Conservation (phyloP, 352 stramenopile genomes). For the Peronosclerospora sorghi region DNA sequence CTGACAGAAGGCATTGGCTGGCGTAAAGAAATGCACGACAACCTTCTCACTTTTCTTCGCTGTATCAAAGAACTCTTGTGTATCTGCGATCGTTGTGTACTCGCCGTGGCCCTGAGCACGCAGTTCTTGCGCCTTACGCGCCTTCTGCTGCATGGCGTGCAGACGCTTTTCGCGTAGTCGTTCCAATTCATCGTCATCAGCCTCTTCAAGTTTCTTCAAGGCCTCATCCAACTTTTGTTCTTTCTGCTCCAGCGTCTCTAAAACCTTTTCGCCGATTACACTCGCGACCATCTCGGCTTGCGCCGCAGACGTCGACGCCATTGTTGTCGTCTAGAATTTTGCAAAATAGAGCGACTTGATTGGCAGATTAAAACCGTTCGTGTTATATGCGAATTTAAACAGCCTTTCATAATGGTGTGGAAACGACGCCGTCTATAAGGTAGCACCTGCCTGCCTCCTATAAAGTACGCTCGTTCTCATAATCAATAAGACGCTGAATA, state of each 20-base stretch:
- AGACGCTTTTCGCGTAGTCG: slow-evolving; percentile 71
- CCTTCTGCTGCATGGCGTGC: slow-evolving; percentile 67
- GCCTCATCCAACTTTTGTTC: slow-evolving; percentile 77
- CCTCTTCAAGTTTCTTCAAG: slow-evolving; percentile 73
- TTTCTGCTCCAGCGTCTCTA: slow-evolving; percentile 80
- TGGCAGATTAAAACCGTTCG: slow-evolving; percentile 2
- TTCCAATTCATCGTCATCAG: slow-evolving; percentile 86
- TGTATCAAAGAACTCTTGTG: slow-evolving; percentile 92
- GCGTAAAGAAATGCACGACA: slow-evolving; percentile 94
- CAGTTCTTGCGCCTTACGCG: slow-evolving; percentile 56
- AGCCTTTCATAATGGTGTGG: no score
- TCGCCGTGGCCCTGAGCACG: slow-evolving; percentile 74
- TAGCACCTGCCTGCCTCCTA: no score
- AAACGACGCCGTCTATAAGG: no score
- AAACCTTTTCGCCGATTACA: slow-evolving; percentile 77
- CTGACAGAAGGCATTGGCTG: slow-evolving; percentile 87
- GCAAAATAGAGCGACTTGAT: not conserved
- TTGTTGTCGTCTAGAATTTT: slow-evolving; percentile 13
- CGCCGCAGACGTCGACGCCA: slow-evolving; percentile 42
- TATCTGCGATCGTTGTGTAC: slow-evolving; percentile 86
- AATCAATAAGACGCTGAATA: slow-evolving; percentile 82
- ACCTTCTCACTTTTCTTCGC: slow-evolving; percentile 87
- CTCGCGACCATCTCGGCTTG: slow-evolving; percentile 69
- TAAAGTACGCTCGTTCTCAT: slow-evolving; percentile 76
- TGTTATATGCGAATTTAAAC: no score